Percentiles rank a stretch among this genome's conserved stretches.
These are phyloP conservation scores for Daldinia sp. DNA, from an alignment of 2,329 filamentous ascomycete genomes.

Conservation along the genomic window DNA sequence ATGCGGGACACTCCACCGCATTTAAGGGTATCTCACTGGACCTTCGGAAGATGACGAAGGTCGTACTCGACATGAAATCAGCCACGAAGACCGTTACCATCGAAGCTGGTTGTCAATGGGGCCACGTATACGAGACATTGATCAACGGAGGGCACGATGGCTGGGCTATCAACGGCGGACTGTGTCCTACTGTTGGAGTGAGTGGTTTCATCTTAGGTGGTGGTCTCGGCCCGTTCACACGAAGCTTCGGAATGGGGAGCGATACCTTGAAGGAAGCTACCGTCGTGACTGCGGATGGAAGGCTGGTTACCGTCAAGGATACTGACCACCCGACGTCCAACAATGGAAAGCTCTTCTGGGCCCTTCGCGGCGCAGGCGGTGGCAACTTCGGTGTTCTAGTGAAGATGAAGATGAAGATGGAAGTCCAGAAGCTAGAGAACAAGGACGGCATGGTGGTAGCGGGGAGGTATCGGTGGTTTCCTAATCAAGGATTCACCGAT, in stretches of 20 bases:
- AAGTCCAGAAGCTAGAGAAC: too few species aligned
- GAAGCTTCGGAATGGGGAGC: conserved; percentile 53
- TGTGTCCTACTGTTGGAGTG: conserved; percentile 55
- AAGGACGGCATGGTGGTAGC: background rate
- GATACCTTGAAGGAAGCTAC: conserved; percentile 53
- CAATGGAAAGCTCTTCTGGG: too few species aligned
- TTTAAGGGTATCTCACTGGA: conserved; percentile 50
- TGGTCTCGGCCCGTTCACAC: conserved; percentile 54
- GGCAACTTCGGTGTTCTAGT: too few species aligned
- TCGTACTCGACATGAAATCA: too few species aligned
- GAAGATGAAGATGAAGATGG: too few species aligned
- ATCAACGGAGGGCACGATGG: too few species aligned
- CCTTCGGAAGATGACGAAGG: conserved; percentile 36
- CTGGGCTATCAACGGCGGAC: conserved; percentile 37
- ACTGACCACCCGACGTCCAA: too few species aligned
- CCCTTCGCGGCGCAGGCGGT: too few species aligned
- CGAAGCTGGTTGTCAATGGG: too few species aligned
- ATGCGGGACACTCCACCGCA: conserved; percentile 50
- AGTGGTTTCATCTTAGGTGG: conserved; percentile 56
- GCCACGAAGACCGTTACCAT: too few species aligned
- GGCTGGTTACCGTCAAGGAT: conserved; percentile 42
- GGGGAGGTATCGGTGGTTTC: conserved; percentile 15
- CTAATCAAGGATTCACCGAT: background rate
- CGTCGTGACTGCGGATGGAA: conserved; percentile 51
- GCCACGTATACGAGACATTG: too few species aligned